Percentiles rank a stretch among this genome's conserved stretches.
These are phyloP conservation scores for Diaporthe velutina DNA, from an alignment of 2,329 filamentous ascomycete species.

Conservation along the genomic window DNA sequence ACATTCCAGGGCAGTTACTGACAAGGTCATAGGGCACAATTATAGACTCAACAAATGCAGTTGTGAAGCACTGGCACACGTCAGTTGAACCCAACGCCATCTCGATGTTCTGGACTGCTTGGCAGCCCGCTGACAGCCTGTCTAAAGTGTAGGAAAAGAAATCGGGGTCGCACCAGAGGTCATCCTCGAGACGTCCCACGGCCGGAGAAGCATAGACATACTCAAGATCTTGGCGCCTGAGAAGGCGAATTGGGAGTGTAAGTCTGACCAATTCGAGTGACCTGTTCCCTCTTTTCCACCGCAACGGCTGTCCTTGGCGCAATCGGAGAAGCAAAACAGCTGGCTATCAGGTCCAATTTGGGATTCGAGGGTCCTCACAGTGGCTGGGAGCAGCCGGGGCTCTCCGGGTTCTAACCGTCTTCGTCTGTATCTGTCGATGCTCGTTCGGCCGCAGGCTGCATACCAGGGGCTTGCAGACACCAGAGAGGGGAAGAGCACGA, in stretches of 20 bases:
- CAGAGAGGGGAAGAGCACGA: neutral
- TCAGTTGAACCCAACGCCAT: constrained; percentile 52
- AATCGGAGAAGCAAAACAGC: constrained; percentile 9
- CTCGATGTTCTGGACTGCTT: neutral
- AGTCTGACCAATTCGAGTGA: constrained; percentile 53
- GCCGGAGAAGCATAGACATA: constrained; percentile 88
- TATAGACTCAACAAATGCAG: constrained; percentile 83
- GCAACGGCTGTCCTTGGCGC: constrained; percentile 27
- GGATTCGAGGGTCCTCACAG: neutral
- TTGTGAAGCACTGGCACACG: constrained; percentile 83
- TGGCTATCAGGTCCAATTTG: neutral
- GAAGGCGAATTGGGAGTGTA: constrained; percentile 94
- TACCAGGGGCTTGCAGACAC: neutral
- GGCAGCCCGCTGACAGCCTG: constrained; percentile 19
- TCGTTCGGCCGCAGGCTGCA: neutral
- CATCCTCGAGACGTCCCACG: constrained; percentile 92
- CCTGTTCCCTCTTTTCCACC: neutral
- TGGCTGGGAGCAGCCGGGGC: neutral
- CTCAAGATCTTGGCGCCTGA: constrained; percentile 83
- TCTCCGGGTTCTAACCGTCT: neutral
- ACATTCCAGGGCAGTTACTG: neutral
- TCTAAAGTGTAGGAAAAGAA: constrained; percentile 79
- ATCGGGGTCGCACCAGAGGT: constrained; percentile 86
- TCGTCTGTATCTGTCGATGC: neutral
- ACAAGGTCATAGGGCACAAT: constrained; percentile 70